Evolutionary conservation across 2,329 filamentous ascomycete genomes (phyloP).

Genomic region (Elsinoe fawcettii): DNA sequence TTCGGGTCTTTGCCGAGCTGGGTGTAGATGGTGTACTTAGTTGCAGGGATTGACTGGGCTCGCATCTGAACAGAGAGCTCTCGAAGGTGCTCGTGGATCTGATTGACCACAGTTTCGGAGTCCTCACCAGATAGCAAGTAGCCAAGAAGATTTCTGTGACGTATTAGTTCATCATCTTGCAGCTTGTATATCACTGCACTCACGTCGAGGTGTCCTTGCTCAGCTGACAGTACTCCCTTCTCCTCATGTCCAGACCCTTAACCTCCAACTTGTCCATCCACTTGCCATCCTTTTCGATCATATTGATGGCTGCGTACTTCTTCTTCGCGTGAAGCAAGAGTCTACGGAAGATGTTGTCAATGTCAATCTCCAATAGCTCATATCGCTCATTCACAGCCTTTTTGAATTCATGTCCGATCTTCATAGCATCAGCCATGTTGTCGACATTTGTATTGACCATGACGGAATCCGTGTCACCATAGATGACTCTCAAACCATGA

Average conservation of each 20-base stretch:
- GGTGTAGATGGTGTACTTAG: constrained; percentile 96
- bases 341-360: constrained; percentile 92
- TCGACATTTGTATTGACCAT: constrained; percentile 99
- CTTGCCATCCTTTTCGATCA: constrained; percentile 76
- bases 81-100: constrained; percentile 87
- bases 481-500: constrained; percentile 80
- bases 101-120: constrained; percentile 74
- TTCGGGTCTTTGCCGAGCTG: constrained; percentile 91
- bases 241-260: constrained; percentile 96
- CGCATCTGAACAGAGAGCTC: constrained; percentile 83
- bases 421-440: constrained; percentile 81
- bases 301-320: constrained; percentile 96
- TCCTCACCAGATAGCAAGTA: constrained; percentile 93
- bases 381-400: constrained; percentile 90
- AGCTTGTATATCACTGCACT: constrained; percentile 20
- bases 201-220: constrained; percentile 85
- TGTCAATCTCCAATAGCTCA: constrained; percentile 88
- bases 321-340: constrained; percentile 96
- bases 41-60: constrained; percentile 61
- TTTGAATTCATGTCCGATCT: constrained; percentile 92
- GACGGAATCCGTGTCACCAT: constrained; percentile 97
- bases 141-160: constrained; percentile 64
- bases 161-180: constrained; percentile 19
- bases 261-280: constrained; percentile 93
- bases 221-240: constrained; percentile 90